Evolutionary conservation across 805 yeast genomes (phyloP), one percentile per base, ranked within the genome.

Genomic region (Saturnispora besseyi): DNA sequence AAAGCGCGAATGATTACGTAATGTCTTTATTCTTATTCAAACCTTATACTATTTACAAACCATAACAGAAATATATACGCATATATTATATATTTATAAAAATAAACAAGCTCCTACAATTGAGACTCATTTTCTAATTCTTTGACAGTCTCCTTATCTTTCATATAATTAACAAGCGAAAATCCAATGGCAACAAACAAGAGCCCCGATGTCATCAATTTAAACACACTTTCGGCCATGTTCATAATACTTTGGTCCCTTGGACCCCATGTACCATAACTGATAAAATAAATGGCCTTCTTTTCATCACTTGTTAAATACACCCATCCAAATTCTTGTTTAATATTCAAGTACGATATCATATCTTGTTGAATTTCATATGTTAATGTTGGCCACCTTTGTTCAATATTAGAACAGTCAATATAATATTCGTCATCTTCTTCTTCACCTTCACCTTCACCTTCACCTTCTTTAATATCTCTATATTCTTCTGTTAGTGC

Each of bases 201-300:
- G 4, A 68, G 55, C 33, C 63, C 57, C 34, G 61, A 64, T 1
- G 69, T 58, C 59, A 68, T 58, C 32, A 64, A 47, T 34, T 59
- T 61, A 56, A 68, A 67, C 2, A 65, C 55, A 46, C 65, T 51
- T 49, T 68, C 71, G 1, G 70, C 64, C 2, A 57, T 29, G 24
- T 56, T 64, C 59, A 67, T 51, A 3, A 51, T 33, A 7, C 52
- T 52, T 4, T 36, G 37, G 49, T 68, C 71, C 64, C 84, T 70
- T 53, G 84, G 79, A 18, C 84, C 84, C 84, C 84, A 79, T 54
- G 70, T 72, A 24, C 84, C 84, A 57, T 76, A 79, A 22, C 81
- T 74, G 50, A 79, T 74, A 63, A 72, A 78, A 62, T 75, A 77
- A 22, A 78, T 77, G 24, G 83, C 82, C 59, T 68, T 71, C 68